These are phyloP conservation scores for Spathaspora hagerdaliae DNA, from an alignment of 805 yeast genomes.

Conservation along the genomic window DNA sequence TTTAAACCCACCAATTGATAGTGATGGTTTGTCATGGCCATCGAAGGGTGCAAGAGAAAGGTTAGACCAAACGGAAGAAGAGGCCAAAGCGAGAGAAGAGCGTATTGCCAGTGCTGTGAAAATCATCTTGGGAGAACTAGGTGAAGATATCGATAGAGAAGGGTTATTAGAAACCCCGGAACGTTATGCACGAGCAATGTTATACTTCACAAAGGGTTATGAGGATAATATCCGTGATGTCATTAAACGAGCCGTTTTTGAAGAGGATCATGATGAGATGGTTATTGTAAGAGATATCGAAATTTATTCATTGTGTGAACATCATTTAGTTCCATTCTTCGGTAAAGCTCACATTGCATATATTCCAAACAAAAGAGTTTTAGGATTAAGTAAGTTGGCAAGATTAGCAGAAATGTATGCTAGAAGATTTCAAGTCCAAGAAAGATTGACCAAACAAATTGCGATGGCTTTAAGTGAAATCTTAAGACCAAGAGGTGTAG, in stretches of 20 bases:
- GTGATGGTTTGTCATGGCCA: constrained; percentile 94
- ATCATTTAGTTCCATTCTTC: constrained; percentile 93
- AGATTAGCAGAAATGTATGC: constrained; percentile 96
- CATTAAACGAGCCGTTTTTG: constrained; percentile 91
- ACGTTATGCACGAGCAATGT: constrained; percentile 94
- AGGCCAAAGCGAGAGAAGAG: constrained; percentile 58
- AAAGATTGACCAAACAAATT: constrained; percentile 91
- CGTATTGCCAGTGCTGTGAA: constrained; percentile 85
- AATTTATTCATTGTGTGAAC: constrained; percentile 90
- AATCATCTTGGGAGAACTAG: constrained; percentile 73
- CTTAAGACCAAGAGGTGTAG: constrained; percentile 92
- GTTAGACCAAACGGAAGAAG: constrained; percentile 64
- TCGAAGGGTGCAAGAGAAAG: constrained; percentile 77
- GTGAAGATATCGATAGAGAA: constrained; percentile 86
- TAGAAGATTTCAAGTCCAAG: constrained; percentile 96
- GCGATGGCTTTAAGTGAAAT: constrained; percentile 94
- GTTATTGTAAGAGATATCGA: constrained; percentile 95
- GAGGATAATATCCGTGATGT: constrained; percentile 91
- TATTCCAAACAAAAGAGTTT: constrained; percentile 88
- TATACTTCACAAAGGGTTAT: constrained; percentile 93
- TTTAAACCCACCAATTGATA: constrained; percentile 79
- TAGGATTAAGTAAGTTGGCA: constrained; percentile 91
- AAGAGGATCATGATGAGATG: constrained; percentile 99
- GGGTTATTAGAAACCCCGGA: constrained; percentile 94
- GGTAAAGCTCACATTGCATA: constrained; percentile 98